phyloP scores from a whole-genome alignment of 169 alveolate species.

The Pseudocohnilembus persalinus region DNA sequence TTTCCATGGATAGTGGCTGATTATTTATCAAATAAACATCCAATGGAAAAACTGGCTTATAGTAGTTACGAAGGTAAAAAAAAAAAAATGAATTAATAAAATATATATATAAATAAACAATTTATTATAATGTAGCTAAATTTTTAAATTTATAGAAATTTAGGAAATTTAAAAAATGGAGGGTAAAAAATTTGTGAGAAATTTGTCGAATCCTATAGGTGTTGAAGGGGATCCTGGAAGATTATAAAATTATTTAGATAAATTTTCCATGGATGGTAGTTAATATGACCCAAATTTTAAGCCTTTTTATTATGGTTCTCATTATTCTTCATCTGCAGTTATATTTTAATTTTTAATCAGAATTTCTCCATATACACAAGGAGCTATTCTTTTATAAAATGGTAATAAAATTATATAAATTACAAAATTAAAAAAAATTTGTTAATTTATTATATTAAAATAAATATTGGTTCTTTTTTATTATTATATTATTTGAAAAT shows the following conservation, averaged over 20 bases:
- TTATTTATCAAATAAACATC: conserved; percentile 15
- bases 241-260: conserved; percentile 61
- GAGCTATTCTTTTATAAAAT: background rate
- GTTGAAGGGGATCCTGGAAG: conserved; percentile 72
- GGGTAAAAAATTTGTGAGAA: conserved; percentile 53
- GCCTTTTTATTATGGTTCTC: conserved; percentile 76
- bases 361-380: conserved; percentile 76
- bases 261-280: conserved; percentile 53
- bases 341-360: conserved; percentile 68
- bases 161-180: background rate
- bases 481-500: no score
- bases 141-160: no score
- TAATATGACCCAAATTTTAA: conserved; percentile 29
- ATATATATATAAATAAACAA: no score
- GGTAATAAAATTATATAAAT: background rate
- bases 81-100: no score
- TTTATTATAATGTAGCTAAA: no score
- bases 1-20: conserved; percentile 78
- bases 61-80: no score
- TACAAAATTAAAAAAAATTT: no score
- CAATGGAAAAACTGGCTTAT: background rate
- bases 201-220: conserved; percentile 72
- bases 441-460: no score
- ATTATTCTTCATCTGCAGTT: conserved; percentile 77
- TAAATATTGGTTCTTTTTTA: no score